These are phyloP conservation scores for Penicillium sp. DNA, from an alignment of 2,329 filamentous ascomycete genomes.

Conservation along the genomic window DNA sequence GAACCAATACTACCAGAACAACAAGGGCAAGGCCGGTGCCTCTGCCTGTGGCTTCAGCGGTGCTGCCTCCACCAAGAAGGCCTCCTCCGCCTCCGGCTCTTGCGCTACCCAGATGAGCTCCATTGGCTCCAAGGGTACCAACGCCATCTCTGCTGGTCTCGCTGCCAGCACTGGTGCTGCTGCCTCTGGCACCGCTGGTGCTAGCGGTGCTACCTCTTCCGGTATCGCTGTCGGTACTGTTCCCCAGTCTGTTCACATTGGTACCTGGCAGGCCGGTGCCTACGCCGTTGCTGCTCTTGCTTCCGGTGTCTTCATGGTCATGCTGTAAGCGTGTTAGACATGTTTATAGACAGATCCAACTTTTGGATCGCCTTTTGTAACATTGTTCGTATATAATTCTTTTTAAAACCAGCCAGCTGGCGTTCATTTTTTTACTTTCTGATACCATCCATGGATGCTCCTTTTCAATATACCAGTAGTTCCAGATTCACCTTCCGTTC, in stretches of 20 bases:
- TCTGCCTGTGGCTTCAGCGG: conserved; percentile 50
- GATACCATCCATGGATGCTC: too few relatives aligned
- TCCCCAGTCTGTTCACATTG: conserved; percentile 41
- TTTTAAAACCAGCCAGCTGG: not conserved
- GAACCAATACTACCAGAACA: conserved; percentile 48
- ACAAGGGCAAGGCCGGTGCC: conserved; percentile 33
- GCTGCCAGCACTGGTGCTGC: conserved; percentile 24
- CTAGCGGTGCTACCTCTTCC: conserved; percentile 25
- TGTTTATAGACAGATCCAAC: not conserved
- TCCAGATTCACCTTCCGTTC: not conserved
- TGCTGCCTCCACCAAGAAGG: conserved; percentile 38
- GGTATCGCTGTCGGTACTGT: conserved; percentile 34
- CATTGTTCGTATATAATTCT: conserved; percentile 17
- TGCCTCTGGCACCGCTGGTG: conserved; percentile 20
- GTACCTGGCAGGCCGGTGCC: conserved; percentile 43
- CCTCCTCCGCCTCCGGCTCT: conserved; percentile 23
- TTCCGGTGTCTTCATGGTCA: conserved; percentile 49
- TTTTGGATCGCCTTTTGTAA: conserved; percentile 7
- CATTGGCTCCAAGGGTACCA: conserved; percentile 40
- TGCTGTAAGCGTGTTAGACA: conserved; percentile 40
- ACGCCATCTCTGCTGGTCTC: conserved; percentile 40
- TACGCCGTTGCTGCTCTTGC: conserved; percentile 47
- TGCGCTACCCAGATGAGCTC: conserved; percentile 23
- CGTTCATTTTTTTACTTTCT: not conserved
- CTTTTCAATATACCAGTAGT: not conserved